A percentile compares a stretch with the other conserved stretches of the same genome.
phyloP scores from a whole-genome alignment of 163 green algal species.

The Chlamydomonas reinhardtii region DNA sequence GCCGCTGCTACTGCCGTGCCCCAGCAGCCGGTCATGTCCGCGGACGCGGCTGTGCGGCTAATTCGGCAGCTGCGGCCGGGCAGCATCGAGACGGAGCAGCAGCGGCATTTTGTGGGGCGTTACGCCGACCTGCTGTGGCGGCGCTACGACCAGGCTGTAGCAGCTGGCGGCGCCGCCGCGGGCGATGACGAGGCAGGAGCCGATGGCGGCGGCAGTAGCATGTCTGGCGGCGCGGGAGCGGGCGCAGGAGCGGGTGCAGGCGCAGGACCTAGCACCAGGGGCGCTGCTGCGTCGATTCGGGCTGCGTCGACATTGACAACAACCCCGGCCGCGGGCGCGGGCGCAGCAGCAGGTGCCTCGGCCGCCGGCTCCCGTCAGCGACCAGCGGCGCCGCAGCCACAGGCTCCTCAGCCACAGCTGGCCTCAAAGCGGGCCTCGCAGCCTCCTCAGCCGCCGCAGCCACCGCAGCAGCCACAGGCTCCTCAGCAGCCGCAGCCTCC shows the following conservation, averaged over 20 bases:
- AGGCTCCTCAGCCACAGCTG: no score
- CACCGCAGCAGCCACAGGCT: not conserved
- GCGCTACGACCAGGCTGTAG: slow-evolving; percentile 34
- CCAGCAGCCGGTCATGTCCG: slow-evolving; percentile 42
- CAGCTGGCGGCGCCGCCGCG: not conserved
- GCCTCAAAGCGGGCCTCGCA: no score
- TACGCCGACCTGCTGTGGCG: slow-evolving; percentile 31
- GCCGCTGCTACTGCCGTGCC: not conserved
- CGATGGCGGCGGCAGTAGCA: not conserved
- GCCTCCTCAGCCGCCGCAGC: no score
- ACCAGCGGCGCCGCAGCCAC: not conserved
- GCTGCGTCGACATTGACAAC: no score
- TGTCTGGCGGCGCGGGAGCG: not conserved
- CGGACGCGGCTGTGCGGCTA: slow-evolving; percentile 40
- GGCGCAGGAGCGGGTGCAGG: not conserved
- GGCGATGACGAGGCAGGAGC: not conserved
- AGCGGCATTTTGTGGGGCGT: slow-evolving; percentile 56
- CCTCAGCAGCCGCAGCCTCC: no score
- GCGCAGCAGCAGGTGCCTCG: no score
- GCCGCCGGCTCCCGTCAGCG: no score
- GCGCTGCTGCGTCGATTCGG: no score
- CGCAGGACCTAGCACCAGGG: no score
- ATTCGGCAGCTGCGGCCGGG: slow-evolving; percentile 54
- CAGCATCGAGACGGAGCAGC: slow-evolving; percentile 63
- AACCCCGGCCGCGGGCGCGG: no score